Evolutionary conservation across 345 rosid species (phyloP), one percentile per base, ranked within the genome.

Genomic region (Gossypium bickii): DNA sequence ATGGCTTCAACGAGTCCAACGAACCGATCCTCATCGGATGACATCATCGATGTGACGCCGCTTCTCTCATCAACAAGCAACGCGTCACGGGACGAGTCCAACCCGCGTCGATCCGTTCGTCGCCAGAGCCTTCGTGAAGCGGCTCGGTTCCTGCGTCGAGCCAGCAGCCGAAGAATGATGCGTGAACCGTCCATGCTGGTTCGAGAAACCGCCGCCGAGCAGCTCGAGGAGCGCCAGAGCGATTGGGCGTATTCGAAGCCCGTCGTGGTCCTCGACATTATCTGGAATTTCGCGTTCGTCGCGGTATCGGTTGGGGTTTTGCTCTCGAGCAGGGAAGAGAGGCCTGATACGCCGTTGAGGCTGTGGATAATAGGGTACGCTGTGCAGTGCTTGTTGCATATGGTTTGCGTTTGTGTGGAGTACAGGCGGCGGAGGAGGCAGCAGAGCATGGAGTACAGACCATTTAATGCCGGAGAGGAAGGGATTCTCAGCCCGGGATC

Each of bases 171-270:
- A 22, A 87, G 87, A 58, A 82, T 91, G 93, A 87, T 92, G 89
- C 83, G 97, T 67, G 98, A 94, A 80, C 98, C 98, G 16, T 94
- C 98, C 72, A 87, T 94, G 97, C 65, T 89, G 53, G 98, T 94
- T 47, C 87, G 98, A 45, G 98, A 94, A 88, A 52, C 98, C 17
- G 98, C 98, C 0, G 97, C 98, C 22, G 98, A 94, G 88, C 97
- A 94, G 84, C 86, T 94, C 38, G 98, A 94, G 87, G 97, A 91
- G 80, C 89, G 97, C 48, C 98, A 92, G 89, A 92, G 94, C 81
- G 98, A 92, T 78, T 94, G 98, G 98, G 97, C 98, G 22, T 92
- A 94, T 77, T 94, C 98, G 44, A 91, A 89, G 84, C 98, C 98
- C 24, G 94, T 92, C 45, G 98, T 94, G 72, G 76, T 92, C 27